Conservation (phyloP, 2,329 filamentous ascomycete species). For the Mycocentrospora acerina region DNA sequence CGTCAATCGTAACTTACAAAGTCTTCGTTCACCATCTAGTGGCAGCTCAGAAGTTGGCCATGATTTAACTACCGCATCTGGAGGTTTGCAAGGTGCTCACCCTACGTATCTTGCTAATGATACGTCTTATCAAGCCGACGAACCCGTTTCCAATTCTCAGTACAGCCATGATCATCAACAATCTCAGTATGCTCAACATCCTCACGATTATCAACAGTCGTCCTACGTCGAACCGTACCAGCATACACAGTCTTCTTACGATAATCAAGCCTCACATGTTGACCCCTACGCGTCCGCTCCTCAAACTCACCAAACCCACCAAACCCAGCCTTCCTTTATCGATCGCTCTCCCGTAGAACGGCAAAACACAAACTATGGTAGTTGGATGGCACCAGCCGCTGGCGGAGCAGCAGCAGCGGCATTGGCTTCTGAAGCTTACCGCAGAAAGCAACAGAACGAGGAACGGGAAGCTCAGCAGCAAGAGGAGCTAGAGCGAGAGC, state of each 20-base stretch:
- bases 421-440: constrained; percentile 39
- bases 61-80: constrained; percentile 62
- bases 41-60: constrained; percentile 69
- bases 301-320: constrained; percentile 3
- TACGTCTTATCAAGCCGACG: constrained; percentile 18
- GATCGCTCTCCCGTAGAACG: constrained; percentile 17
- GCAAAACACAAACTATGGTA: constrained; percentile 50
- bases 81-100: constrained; percentile 48
- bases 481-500: constrained; percentile 16
- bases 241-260: constrained; percentile 11
- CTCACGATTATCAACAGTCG: constrained; percentile 14
- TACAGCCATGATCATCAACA: constrained; percentile 15
- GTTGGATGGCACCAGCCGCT: constrained; percentile 58
- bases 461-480: constrained; percentile 25
- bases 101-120: constrained; percentile 23
- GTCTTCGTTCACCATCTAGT: constrained; percentile 77
- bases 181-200: constrained; percentile 8
- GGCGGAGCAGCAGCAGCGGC: constrained; percentile 47
- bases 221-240: constrained; percentile 19
- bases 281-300: constrained; percentile 12
- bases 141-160: constrained; percentile 8
- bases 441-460: constrained; percentile 32
- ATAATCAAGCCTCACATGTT: constrained; percentile 1
- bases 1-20: constrained; percentile 82
- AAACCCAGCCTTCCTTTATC: constrained; percentile 5